A percentile compares a stretch with the other conserved stretches of the same genome.
Conservation (phyloP, 2,329 filamentous ascomycete genomes). For the Colletotrichum chrysophilum region DNA sequence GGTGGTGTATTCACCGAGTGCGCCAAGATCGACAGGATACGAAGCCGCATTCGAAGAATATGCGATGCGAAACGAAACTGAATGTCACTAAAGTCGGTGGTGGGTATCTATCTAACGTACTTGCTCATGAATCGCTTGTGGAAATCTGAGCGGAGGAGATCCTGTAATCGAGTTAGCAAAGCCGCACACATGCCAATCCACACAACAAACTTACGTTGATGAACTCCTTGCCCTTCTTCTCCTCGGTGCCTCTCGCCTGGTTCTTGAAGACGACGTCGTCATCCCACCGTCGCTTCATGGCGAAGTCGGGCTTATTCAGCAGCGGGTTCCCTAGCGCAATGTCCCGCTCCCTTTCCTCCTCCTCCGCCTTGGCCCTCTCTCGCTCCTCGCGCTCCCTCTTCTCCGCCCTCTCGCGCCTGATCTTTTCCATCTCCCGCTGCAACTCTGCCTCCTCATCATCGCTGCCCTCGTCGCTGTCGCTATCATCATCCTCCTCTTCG, state of each 20-base stretch:
- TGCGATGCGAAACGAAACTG: not conserved
- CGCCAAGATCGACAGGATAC: not conserved
- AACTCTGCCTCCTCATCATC: constrained; percentile 88
- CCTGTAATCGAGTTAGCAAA: constrained; percentile 50
- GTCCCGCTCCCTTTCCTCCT: constrained; percentile 83
- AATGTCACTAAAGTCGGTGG: not conserved
- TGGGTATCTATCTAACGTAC: constrained; percentile 56
- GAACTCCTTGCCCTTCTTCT: constrained; percentile 91
- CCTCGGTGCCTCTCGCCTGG: constrained; percentile 92
- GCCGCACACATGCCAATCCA: not conserved
- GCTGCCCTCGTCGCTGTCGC: constrained; percentile 67
- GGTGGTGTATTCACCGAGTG: not conserved
- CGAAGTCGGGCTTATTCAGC: constrained; percentile 87
- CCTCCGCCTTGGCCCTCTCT: constrained; percentile 71
- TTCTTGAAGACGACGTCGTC: constrained; percentile 99
- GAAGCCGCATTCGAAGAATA: not conserved
- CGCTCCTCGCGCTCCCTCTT: constrained; percentile 68
- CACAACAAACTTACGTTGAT: constrained; percentile 74
- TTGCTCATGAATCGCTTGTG: constrained; percentile 95
- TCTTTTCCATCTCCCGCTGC: constrained; percentile 92
- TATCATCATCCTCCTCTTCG: constrained; percentile 56
- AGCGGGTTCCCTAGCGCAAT: constrained; percentile 93
- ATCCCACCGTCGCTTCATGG: constrained; percentile 92
- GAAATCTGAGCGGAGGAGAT: constrained; percentile 92
- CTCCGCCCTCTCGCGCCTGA: constrained; percentile 84